These are phyloP conservation scores for Boletellus emodensis DNA, from an alignment of 768 basidiomycete genomes.

Conservation along the genomic window DNA sequence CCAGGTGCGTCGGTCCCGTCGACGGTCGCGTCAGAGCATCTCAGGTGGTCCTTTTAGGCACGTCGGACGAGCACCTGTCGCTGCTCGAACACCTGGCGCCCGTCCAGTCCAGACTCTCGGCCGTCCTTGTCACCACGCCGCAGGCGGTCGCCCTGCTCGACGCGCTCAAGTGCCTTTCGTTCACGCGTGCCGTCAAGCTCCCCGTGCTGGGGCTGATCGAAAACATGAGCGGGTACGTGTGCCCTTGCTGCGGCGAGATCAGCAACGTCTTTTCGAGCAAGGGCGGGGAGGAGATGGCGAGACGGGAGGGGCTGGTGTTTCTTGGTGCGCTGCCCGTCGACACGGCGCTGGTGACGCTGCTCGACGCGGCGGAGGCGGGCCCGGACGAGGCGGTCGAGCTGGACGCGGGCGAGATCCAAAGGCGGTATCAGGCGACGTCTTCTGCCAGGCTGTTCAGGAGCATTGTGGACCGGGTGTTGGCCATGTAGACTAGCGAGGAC, in stretches of 20 bases:
- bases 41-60: constrained; percentile 52
- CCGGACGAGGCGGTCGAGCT: constrained; percentile 23
- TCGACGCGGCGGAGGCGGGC: constrained; percentile 61
- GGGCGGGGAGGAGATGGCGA: constrained; percentile 87
- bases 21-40: constrained; percentile 2
- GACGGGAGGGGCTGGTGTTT: constrained; percentile 66
- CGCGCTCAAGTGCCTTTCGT: constrained; percentile 94
- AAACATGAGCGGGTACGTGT: constrained; percentile 98
- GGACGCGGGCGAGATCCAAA: constrained; percentile 49
- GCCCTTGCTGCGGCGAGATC: constrained; percentile 94
- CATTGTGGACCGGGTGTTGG: constrained; percentile 44
- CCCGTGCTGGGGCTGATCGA: constrained; percentile 91
- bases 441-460: constrained; percentile 64
- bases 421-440: constrained; percentile 61
- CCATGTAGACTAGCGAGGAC: constrained; percentile 3
- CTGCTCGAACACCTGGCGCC: constrained; percentile 91
- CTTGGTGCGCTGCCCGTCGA: constrained; percentile 92
- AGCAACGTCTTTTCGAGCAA: constrained; percentile 94
- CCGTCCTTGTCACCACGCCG: constrained; percentile 93
- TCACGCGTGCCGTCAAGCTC: constrained; percentile 81
- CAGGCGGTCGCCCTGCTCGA: constrained; percentile 96
- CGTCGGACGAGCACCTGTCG: constrained; percentile 97
- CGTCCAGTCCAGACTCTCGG: constrained; percentile 69
- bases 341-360: constrained; percentile 78
- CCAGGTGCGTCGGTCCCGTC: constrained; percentile 61